Conservation (phyloP, 2,329 filamentous ascomycete species). For the Didymella keratinophila region DNA sequence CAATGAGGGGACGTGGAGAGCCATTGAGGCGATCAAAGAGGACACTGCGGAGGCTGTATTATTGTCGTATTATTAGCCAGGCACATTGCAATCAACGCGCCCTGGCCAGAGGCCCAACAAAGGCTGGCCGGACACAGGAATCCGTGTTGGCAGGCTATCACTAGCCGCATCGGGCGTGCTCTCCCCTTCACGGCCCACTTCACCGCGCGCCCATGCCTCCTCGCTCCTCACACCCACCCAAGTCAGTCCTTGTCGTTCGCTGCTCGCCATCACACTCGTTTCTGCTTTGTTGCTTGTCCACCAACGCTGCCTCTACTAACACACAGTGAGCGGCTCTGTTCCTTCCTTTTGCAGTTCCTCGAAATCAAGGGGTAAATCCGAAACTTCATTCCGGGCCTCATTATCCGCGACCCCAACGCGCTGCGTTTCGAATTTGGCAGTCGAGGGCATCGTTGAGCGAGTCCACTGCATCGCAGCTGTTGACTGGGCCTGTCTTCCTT, state of each 20-base stretch:
- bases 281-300: conserved; percentile 15
- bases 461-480: conserved; percentile 36
- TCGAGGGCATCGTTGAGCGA: conserved; percentile 47
- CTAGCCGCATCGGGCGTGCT: conserved; percentile 5
- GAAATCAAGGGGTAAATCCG: conserved; percentile 39
- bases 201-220: conserved; percentile 31
- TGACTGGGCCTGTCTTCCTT: conserved; percentile 24
- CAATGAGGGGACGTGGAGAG: neutral
- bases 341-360: conserved; percentile 42
- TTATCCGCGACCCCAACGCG: conserved; percentile 43
- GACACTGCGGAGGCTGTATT: neutral
- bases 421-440: conserved; percentile 47
- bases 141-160: neutral
- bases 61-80: neutral
- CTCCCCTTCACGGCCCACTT: conserved; percentile 25
- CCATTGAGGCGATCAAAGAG: neutral
- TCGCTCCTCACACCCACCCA: conserved; percentile 26
- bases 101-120: conserved; percentile 14
- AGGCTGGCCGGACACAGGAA: conserved; percentile 1
- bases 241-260: conserved; percentile 32
- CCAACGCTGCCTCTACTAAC: conserved; percentile 7
- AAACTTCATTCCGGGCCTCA: conserved; percentile 44
- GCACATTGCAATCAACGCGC: conserved; percentile 6
- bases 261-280: conserved; percentile 42
- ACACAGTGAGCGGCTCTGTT: conserved; percentile 22